These are phyloP conservation scores for Schizosaccharomyces cryophilus DNA, from an alignment of 805 yeast genomes.

Conservation along the genomic window DNA sequence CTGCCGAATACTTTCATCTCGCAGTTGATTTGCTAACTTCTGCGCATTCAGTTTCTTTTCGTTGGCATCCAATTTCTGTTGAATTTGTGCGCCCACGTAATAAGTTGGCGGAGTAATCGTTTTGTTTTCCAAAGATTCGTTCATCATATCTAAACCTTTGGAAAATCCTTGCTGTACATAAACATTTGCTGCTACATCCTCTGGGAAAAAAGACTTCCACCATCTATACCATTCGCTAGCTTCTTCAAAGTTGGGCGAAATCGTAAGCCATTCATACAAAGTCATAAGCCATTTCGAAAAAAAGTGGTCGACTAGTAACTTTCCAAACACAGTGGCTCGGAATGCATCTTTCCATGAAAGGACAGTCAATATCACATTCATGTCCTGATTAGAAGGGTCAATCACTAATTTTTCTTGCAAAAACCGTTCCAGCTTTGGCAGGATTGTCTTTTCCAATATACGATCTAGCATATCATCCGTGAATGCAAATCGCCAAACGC, in stretches of 20 bases:
- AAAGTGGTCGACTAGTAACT: constrained; percentile 15
- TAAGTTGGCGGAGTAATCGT: constrained; percentile 1
- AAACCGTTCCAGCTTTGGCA: constrained; percentile 9
- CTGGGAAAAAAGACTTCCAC: constrained; percentile 14
- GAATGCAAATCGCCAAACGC: constrained; percentile 16
- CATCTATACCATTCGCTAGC: constrained; percentile 13
- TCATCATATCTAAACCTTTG: constrained; percentile 15
- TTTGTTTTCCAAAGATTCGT: constrained; percentile 12
- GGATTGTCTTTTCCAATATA: constrained; percentile 8
- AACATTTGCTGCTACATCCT: constrained; percentile 6
- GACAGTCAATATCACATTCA: constrained; percentile 8
- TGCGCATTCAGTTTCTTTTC: background rate
- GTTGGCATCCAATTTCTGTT: background rate
- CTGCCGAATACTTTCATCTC: background rate
- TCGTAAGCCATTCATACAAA: constrained; percentile 13
- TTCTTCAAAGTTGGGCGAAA: constrained; percentile 10
- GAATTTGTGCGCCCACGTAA: background rate
- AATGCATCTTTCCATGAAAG: constrained; percentile 12
- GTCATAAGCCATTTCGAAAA: constrained; percentile 19
- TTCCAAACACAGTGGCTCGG: constrained; percentile 6
- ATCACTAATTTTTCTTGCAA: constrained; percentile 7
- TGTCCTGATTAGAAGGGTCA: constrained; percentile 12
- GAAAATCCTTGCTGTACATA: constrained; percentile 7
- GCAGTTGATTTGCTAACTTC: background rate
- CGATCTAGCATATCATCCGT: constrained; percentile 11